Evolutionary conservation across 2,329 filamentous ascomycete genomes (phyloP), one percentile per base, ranked within the genome.

Genomic region (Hymenoscyphus infarciens): DNA sequence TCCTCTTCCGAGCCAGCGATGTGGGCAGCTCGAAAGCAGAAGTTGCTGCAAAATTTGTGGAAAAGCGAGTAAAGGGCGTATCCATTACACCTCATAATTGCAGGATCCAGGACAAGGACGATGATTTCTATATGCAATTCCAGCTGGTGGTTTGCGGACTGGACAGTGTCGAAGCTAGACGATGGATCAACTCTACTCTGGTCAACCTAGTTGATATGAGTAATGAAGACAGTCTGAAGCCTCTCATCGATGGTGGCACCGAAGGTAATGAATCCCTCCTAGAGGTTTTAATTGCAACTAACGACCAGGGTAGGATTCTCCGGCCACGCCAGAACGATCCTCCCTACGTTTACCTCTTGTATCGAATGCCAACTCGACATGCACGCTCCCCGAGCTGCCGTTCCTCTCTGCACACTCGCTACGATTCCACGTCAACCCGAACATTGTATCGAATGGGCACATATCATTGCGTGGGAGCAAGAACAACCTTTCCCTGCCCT

Each of bases 311-410:
- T 65, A 87, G 87, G 94, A 57, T 98, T 99, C 85, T 99, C 98
- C 78, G 95, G 95, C 59, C 96, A 99, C 75, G 89, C 93, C 1
- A 86, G 94, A 72, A 94, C 99, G 63, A 90, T 99, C 63, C 81
- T 98, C 25, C 95, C 95, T 0, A 93, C 91, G 4, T 85, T 99
- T 72, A 96, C 93, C 19, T 96, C 92, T 25, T 99, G 95, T 75
- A 96, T 99, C 72, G 95, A 99, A 79, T 99, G 95, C 74, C 95
- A 99, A 74, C 86, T 99, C 31, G 95, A 98, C 75, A 97, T 99
- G 90, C 93, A 98, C 75, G 94, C 95, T 0, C 96, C 95, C n/a
- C 86, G 94, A 60, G 91, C 92, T n/a, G 92, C 95, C 15, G 94
- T 99, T 0, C 95, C 95, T 0, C 88, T 99, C 31, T 99, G 95